Conservation (phyloP, 2,329 filamentous ascomycete genomes). For the Colletotrichum cuscutae region DNA sequence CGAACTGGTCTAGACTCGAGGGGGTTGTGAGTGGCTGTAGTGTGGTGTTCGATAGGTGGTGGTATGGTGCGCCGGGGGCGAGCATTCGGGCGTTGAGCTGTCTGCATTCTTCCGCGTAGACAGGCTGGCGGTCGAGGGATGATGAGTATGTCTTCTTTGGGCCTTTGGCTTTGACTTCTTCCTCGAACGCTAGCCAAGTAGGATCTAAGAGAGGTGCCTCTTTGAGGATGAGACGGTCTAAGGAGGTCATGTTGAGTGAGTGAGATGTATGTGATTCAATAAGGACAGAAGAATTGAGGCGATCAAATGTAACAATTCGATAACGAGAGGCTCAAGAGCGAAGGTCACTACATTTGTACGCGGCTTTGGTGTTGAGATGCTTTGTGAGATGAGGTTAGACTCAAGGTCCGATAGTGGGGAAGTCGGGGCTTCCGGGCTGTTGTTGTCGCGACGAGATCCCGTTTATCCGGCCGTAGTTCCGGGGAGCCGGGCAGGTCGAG, state of each 20-base stretch:
- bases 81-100: constrained; percentile 49
- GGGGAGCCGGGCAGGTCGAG: background rate
- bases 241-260: background rate
- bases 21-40: constrained; percentile 42
- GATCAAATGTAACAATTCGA: too few relatives aligned
- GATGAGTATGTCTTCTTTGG: constrained; percentile 41
- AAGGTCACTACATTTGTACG: background rate
- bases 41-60: constrained; percentile 48
- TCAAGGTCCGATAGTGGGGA: constrained; percentile 9
- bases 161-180: constrained; percentile 40
- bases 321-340: background rate
- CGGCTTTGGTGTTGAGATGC: background rate
- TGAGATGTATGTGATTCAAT: background rate
- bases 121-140: constrained; percentile 47
- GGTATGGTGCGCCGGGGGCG: constrained; percentile 46
- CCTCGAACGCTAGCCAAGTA: constrained; percentile 53
- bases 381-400: constrained; percentile 9
- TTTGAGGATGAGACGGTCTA: constrained; percentile 16
- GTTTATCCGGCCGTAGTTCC: constrained; percentile 27
- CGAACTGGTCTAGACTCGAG: constrained; percentile 45
- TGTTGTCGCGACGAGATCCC: constrained; percentile 28
- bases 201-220: constrained; percentile 49
- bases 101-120: constrained; percentile 54
- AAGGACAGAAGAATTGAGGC: background rate
- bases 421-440: constrained; percentile 29